Percentiles rank a stretch among this genome's conserved stretches.
Evolutionary conservation across 73 alveolate genomes (phyloP).

Genomic region (Tetrahymena borealis): DNA sequence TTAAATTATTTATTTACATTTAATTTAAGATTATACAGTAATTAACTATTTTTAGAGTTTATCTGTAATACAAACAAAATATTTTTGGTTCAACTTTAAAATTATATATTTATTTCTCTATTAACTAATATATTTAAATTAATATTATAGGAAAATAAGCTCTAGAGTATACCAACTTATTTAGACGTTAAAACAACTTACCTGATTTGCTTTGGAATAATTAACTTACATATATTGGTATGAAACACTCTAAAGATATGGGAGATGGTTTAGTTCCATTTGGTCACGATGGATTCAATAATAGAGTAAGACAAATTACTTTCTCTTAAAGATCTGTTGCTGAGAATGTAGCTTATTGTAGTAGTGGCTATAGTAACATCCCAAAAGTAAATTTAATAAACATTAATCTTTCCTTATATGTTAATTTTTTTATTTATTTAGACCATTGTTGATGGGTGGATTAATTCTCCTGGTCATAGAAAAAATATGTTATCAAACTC

Average conservation of each 20-base stretch:
- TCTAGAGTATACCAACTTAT: slow-evolving; percentile 82
- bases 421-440: not conserved
- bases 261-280: slow-evolving; percentile 85
- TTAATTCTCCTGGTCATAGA: slow-evolving; percentile 97
- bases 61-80: too few species aligned
- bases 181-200: slow-evolving; percentile 69
- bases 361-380: slow-evolving; percentile 68
- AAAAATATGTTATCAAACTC: slow-evolving; percentile 71
- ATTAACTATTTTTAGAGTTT: too few species aligned
- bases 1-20: too few species aligned
- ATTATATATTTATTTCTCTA: too few species aligned
- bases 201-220: slow-evolving; percentile 83
- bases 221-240: slow-evolving; percentile 65
- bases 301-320: slow-evolving; percentile 76
- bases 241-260: slow-evolving; percentile 87
- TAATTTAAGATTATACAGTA: too few species aligned
- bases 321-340: slow-evolving; percentile 69
- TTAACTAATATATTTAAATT: not conserved
- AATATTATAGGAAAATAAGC: slow-evolving; percentile 55
- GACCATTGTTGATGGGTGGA: slow-evolving; percentile 96
- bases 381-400: slow-evolving; percentile 48
- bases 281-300: slow-evolving; percentile 92
- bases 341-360: slow-evolving; percentile 85
- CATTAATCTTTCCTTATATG: not conserved
- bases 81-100: too few species aligned